A percentile compares a stretch with the other conserved stretches of the same genome.
Evolutionary conservation across 2,329 filamentous ascomycete species (phyloP).

Genomic region (Fusarium staphyleae): DNA sequence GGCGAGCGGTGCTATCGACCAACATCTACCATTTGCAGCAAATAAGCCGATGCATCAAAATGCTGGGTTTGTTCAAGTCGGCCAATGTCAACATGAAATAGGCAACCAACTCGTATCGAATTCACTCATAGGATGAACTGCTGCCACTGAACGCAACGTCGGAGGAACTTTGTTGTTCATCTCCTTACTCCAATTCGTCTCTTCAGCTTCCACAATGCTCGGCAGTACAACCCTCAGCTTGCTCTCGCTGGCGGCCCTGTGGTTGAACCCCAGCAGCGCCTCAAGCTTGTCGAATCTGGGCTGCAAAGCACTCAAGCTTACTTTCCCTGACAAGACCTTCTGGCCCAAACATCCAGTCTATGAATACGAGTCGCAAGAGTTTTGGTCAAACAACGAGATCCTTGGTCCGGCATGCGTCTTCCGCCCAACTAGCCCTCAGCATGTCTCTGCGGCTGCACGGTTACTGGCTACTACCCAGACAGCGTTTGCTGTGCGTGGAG

Average conservation of each 20-base stretch:
- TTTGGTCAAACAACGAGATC: slow-evolving; percentile 28
- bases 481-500: slow-evolving; percentile 31
- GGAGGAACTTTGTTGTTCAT: neutral
- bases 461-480: neutral
- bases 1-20: neutral
- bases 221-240: neutral
- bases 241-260: slow-evolving; percentile 6
- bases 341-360: slow-evolving; percentile 1
- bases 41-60: slow-evolving; percentile 4
- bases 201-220: neutral
- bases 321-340: slow-evolving; percentile 10
- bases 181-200: neutral
- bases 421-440: slow-evolving; percentile 3
- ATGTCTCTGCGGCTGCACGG: slow-evolving; percentile 6
- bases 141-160: neutral
- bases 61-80: neutral
- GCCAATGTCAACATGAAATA: neutral
- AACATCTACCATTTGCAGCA: slow-evolving; percentile 3
- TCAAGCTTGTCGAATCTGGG: neutral
- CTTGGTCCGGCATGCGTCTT: slow-evolving; percentile 22
- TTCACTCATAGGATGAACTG: neutral
- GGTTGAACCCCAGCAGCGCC: neutral
- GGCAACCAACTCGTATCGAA: neutral
- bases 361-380: slow-evolving; percentile 17
- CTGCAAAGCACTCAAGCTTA: slow-evolving; percentile 10